A percentile compares a stretch with the other conserved stretches of the same genome.
Evolutionary conservation across 176 grass and related monocot species (phyloP).

Genomic region (Elymus sibiricus): DNA sequence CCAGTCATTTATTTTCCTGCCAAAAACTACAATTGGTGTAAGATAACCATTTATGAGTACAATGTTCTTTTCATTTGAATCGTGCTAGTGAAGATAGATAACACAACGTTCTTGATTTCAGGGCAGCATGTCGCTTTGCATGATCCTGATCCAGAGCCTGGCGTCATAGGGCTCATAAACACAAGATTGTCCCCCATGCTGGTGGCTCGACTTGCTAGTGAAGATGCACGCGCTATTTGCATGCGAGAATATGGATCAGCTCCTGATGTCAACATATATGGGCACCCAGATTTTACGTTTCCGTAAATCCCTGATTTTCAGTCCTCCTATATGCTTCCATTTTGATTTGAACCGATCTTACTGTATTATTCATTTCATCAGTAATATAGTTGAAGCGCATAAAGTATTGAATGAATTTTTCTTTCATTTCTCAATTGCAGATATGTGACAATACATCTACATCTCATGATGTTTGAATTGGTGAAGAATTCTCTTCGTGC

Average conservation of each 20-base stretch:
- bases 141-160: constrained; percentile 70
- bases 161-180: constrained; percentile 83
- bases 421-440: constrained; percentile 34
- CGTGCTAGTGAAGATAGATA: background rate
- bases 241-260: constrained; percentile 83
- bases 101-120: constrained; percentile 38
- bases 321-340: too few relatives aligned
- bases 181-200: constrained; percentile 78
- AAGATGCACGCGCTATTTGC: constrained; percentile 86
- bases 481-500: constrained; percentile 95
- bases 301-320: constrained; percentile 49
- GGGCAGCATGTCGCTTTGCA: constrained; percentile 94
- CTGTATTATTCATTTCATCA: background rate
- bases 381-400: background rate
- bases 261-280: constrained; percentile 81
- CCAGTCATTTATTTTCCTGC: background rate
- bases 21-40: background rate
- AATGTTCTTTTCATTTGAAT: too few relatives aligned
- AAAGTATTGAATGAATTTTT: background rate
- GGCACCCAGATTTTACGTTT: constrained; percentile 85
- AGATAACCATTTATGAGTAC: background rate
- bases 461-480: constrained; percentile 94
- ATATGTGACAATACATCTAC: constrained; percentile 85
- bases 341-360: background rate
- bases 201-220: constrained; percentile 67